Evolutionary conservation across 1,284 basidiomycete genomes (phyloP), one percentile per base, ranked within the genome.

Genomic region (Cystobasidiaceae sp.): DNA sequence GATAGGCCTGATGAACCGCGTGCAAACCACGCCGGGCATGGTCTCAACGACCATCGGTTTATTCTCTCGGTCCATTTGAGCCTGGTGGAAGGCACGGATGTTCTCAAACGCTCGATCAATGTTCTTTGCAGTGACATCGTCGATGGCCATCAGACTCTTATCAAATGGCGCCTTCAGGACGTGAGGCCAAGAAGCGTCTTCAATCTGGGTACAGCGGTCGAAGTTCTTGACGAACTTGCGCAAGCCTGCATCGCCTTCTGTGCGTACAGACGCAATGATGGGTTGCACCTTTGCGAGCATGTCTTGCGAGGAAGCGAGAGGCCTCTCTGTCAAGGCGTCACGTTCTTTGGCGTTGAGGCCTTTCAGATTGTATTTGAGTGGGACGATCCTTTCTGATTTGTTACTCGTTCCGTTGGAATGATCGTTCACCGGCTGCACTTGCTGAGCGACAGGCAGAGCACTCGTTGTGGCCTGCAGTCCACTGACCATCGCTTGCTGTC

Each of bases 241-340:
- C 43, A 99, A 82, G 11, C 93, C 96, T 0, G 81, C 81, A 74
- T 98, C 96, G 51, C 94, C 96, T 41, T 87, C 83, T 46, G 78
- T 78, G 67, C 92, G 86, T 61, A 98, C 92, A 54, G 87, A 83
- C 68, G 90, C 85, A 64, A 98, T 89, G 73, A 99, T 98, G 30
- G 96, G 96, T 75, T 87, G 87, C 72, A 97, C 94, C 77, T 92
- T 93, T 57, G 84, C 83, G 69, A 97, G 90, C 89, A 98, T 97
- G 73, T 93, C 89, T 72, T 88, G 85, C 2, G 91, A 97, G 75
- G 86, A 90, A 71, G 96, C 85, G 25, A 97, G 90, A 11, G 94
- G 94, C 8, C 94, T 86, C 66, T 87, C 86, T 68, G 98, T 85
- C 27, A 97, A 83, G 57, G 82, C 81, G n/a, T 81, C 79, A 23